These are phyloP conservation scores for Daedaleopsis sinensis DNA, from an alignment of 768 basidiomycete genomes.

Conservation along the genomic window DNA sequence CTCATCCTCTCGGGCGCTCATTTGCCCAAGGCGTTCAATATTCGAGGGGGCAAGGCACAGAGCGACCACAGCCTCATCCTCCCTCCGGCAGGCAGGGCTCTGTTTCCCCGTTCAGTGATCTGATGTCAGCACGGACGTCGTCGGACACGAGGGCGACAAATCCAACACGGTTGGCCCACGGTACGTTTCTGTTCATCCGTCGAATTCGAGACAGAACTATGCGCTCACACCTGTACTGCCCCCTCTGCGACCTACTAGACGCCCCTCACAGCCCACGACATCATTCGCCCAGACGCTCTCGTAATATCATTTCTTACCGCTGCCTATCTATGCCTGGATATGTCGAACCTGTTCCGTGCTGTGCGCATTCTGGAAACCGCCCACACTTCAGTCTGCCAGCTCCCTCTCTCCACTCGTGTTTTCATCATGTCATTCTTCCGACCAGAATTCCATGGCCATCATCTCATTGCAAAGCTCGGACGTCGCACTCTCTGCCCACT, in stretches of 20 bases:
- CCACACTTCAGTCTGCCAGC: constrained; percentile 4
- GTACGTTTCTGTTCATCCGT: neutral
- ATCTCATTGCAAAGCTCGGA: neutral
- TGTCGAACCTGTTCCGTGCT: constrained; percentile 1
- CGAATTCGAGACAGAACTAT: neutral
- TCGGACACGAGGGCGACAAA: neutral
- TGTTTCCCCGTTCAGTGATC: neutral
- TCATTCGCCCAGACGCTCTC: neutral
- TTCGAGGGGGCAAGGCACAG: constrained; percentile 3
- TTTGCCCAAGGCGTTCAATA: neutral
- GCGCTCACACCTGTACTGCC: constrained; percentile 12
- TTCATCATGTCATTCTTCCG: constrained; percentile 16
- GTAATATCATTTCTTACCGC: constrained; percentile 1
- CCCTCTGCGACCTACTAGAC: constrained; percentile 7
- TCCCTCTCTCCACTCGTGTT: constrained; percentile 16
- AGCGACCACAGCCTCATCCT: neutral
- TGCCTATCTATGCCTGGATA: neutral
- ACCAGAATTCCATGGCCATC: constrained; percentile 14
- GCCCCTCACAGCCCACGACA: constrained; percentile 9
- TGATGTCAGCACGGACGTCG: constrained; percentile 10
- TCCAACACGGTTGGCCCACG: constrained; percentile 6
- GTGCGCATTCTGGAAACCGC: constrained; percentile 11
- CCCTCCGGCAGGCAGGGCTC: neutral
- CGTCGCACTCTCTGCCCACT: constrained; percentile 1
- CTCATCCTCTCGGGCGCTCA: constrained; percentile 5